Evolutionary conservation across 305 asterid species (phyloP).

Genomic region (Fraxinus albicans): DNA sequence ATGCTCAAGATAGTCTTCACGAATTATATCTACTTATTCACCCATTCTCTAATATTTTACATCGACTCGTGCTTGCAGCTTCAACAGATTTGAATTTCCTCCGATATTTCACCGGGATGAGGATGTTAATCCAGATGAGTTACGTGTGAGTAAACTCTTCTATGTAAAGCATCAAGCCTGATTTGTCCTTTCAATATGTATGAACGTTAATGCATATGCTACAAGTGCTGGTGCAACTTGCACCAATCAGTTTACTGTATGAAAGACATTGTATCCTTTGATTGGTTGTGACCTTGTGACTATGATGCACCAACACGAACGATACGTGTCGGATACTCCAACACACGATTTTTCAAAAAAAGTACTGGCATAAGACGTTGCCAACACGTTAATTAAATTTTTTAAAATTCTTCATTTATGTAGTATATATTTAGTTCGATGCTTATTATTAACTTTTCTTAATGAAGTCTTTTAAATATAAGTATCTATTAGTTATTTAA

Average conservation of each 20-base stretch:
- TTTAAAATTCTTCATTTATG: background rate
- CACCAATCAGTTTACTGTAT: slow-evolving; percentile 12
- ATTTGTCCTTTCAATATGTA: background rate
- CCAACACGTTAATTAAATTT: background rate
- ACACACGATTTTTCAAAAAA: background rate
- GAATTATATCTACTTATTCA: slow-evolving; percentile 8
- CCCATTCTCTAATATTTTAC: slow-evolving; percentile 26
- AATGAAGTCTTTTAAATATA: background rate
- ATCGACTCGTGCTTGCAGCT: slow-evolving; percentile 59
- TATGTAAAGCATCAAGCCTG: slow-evolving; percentile 15
- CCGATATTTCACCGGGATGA: slow-evolving; percentile 95
- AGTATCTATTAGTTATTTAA: background rate
- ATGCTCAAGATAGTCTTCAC: background rate
- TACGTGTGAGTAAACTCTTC: slow-evolving; percentile 67
- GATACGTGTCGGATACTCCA: background rate
- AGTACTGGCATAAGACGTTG: background rate
- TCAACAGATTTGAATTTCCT: slow-evolving; percentile 75
- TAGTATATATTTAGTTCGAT: background rate
- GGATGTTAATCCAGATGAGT: slow-evolving; percentile 75
- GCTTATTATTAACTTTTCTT: background rate
- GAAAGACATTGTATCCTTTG: slow-evolving; percentile 7
- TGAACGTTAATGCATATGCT: background rate
- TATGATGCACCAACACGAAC: background rate
- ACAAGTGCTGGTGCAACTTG: slow-evolving; percentile 9
- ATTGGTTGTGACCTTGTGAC: background rate